Evolutionary conservation across 768 basidiomycete species (phyloP), one percentile per base, ranked within the genome.

Genomic region (Pilatotrama ljubarskyi): DNA sequence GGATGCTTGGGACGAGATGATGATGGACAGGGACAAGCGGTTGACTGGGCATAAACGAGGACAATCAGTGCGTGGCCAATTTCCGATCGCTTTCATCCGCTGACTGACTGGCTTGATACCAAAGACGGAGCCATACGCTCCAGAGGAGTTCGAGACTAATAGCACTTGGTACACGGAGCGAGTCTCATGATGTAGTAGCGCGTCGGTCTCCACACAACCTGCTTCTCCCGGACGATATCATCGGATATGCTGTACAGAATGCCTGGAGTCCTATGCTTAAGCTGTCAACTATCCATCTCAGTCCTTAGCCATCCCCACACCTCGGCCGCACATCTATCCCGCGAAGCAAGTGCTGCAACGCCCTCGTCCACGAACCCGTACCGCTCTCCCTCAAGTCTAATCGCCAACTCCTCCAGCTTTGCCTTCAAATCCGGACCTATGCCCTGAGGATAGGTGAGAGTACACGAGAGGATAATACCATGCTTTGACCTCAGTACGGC

Each of bases 1-100:
- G 35, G 96, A 98, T 69, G 74, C 82, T 20, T 98, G 93, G 94
- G 96, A 98, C 62, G 83, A 90, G 53, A 92, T 91, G 90, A 93
- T 98, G 93, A 93, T 98, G 88, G 84, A 87, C 69, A 81, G 96
- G 56, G 96, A 98, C 77, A 80, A 82, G 69, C 81, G 91, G 63
- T 73, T 98, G 69, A 97, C 95, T 2, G 96, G 96, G 13, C 90
- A 91, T 70, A 68, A 76, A 67, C 84, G 96, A 64, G 93, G 93
- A 54, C 96, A 98, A 73, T 81, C 82, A 71, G 95, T 95, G 72
- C 68, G 92, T 77, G 47, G 13, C n/a, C 40, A 20, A 32, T 18
- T 46, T 57, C 18, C 24, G 18, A 26, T 15, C 10, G 8, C 36
- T 11, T 2, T 26, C 2, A 38, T 3, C 24, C 43, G 43, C 40